Evolutionary conservation across 23 red algal genomes (phyloP), one percentile per base, ranked within the genome.

Genomic region (Gracilaria vermiculophylla): DNA sequence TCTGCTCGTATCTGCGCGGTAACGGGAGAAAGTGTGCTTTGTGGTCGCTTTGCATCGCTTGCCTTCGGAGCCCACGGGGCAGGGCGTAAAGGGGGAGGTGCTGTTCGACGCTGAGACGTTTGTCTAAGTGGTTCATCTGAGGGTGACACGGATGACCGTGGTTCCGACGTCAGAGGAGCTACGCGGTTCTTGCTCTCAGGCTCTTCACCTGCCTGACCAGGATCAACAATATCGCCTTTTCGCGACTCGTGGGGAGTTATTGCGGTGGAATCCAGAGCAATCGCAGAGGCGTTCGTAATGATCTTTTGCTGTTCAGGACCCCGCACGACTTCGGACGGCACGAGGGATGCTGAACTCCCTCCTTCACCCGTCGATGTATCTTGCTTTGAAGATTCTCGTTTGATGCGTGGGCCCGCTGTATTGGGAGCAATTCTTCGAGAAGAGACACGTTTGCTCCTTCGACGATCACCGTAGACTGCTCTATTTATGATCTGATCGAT

Each of bases 401-500:
- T 73, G 1, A 28, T 12, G 5, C 67, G 67, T 48, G 24, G 28
- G 13, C 67, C 67, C 0, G 67, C 14, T 73, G 67, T 23, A 17
- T 14, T 36, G 3, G 49, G 47, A 79, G 16, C 49, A 58, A 50
- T 3, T 31, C 23, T 79, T 37, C 53, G 17, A 1, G 76, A 24
- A 58, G 35, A 54, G 28, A 41, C 76, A 15, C 45, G 76, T 24
- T 50, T 47, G 36, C 67, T 40, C 4, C 42, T 3, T 73, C 67
- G 36, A 14, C 67, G 36, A 42, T 73, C 76, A 21, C 84, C 84
- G 42, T 65, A 61, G 3, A 88, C 84, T 12, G 84, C 84, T 49
- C 84, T 39, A 78, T 62, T 61, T 25, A 88, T 77, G 34, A 66
- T 72, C 12, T 56, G 49, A 3, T 88, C 69, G 37, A 88, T 76